These are phyloP conservation scores for Vigna nakashimae DNA, from an alignment of 306 rosid species.

Conservation along the genomic window DNA sequence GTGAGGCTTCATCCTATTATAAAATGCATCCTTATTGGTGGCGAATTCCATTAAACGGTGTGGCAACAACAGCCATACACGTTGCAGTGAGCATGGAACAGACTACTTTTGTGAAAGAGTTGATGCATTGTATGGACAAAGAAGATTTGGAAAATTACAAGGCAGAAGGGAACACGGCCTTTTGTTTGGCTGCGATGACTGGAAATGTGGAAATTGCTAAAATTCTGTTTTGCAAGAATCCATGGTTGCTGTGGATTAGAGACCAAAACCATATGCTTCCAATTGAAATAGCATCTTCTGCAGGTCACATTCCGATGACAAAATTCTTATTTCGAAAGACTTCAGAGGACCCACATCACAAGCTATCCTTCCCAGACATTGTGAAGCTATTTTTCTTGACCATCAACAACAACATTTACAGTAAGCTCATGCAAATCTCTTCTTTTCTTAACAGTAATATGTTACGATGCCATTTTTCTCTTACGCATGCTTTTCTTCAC, in stretches of 20 bases:
- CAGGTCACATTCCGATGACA: conserved; percentile 18
- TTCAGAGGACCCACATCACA: background rate
- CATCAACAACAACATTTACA: conserved; percentile 7
- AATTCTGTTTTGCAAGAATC: conserved; percentile 2
- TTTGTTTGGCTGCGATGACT: conserved; percentile 30
- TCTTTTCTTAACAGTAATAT: too few species aligned
- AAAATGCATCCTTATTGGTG: background rate
- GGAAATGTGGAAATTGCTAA: conserved; percentile 23
- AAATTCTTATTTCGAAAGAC: background rate
- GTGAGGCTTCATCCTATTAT: background rate
- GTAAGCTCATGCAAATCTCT: background rate
- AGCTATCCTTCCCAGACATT: background rate
- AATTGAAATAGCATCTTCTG: conserved; percentile 37
- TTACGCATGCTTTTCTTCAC: background rate
- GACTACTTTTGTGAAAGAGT: background rate
- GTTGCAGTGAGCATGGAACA: conserved; percentile 34
- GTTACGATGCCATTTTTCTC: background rate
- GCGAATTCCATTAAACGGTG: background rate
- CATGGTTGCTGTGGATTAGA: background rate
- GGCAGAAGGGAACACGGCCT: conserved; percentile 18
- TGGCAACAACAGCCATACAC: background rate
- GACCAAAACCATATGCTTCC: background rate
- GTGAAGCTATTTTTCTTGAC: conserved; percentile 25
- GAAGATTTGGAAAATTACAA: conserved; percentile 6
- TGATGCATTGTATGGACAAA: background rate